Evolutionary conservation across 805 yeast genomes (phyloP), one percentile per base, ranked within the genome.

Genomic region (Candida maris): DNA sequence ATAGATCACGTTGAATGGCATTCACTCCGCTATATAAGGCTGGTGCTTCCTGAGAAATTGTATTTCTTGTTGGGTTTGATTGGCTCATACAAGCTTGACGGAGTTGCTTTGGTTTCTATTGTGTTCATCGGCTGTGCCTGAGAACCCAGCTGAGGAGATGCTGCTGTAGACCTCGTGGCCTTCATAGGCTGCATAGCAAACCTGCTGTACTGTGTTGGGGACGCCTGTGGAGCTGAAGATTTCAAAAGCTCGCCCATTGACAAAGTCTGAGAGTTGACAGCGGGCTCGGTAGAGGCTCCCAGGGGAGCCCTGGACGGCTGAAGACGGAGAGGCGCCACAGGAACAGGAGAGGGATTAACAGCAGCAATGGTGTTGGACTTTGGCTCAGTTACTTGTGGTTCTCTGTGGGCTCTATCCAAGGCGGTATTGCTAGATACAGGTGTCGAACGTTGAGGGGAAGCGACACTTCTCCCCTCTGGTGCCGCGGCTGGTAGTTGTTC

Each of bases 1-100:
- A n/a, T n/a, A n/a, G n/a, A n/a, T n/a, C n/a, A n/a, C n/a, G n/a
- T n/a, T n/a, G n/a, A n/a, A n/a, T n/a, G n/a, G n/a, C n/a, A 5
- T 3, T 15, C 35, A 20, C 9, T 27, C 28, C 28, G 7, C 14
- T 25, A 25, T 25, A 25, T 25, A 8, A 25, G 28, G 15, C 28
- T 17, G 21, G 34, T 19, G 18, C 19, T 22, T 13, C 16, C 21
- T 27, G 26, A 25, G 19, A 18, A 32, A 19, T n/a, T 20, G 9
- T 19, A 16, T 24, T 39, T 51, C 40, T 44, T 51, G 4, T 51
- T 51, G 6, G 56, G 56, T 21, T 49, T 49, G 31, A 51, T 51
- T 7, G 52, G 52, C 22, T 42, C 41, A 28, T 34, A 45, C 17
- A 41, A 17, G 14, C 15, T 25, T n/a, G 28, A 8, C 14, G 8